Evolutionary conservation across 108 stramenopile genomes (phyloP).

Genomic region (Skeletonema menzelii): DNA sequence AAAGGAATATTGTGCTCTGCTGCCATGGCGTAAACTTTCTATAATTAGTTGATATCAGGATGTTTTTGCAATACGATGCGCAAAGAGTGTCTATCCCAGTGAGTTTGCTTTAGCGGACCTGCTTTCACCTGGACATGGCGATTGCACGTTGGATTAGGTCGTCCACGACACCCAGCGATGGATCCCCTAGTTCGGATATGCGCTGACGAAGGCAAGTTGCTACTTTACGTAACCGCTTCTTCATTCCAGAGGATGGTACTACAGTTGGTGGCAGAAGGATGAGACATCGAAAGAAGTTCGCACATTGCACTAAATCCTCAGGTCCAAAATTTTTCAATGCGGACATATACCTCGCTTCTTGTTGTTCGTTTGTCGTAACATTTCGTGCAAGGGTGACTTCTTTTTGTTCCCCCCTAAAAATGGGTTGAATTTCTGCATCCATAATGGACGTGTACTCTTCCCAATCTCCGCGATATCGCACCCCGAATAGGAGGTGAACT

Average conservation of each 20-base stretch:
- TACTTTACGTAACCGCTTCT: not conserved
- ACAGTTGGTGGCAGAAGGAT: not conserved
- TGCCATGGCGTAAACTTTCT: no score
- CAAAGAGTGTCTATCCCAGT: no score
- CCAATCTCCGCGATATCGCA: constrained; percentile 42
- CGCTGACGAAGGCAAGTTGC: not conserved
- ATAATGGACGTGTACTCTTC: constrained; percentile 25
- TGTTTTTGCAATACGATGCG: no score
- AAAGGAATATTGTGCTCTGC: no score
- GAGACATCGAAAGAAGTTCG: not conserved
- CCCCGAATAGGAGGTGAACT: constrained; percentile 44
- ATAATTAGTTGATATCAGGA: no score
- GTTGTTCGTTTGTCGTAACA: not conserved
- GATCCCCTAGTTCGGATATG: not conserved
- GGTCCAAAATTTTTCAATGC: constrained; percentile 16
- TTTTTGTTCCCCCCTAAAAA: constrained; percentile 30
- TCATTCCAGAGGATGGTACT: not conserved
- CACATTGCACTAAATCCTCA: not conserved
- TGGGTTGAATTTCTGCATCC: constrained; percentile 11
- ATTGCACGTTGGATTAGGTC: not conserved
- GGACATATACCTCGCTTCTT: constrained; percentile 13
- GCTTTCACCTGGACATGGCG: not conserved
- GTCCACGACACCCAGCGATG: not conserved
- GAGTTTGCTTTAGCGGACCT: not conserved
- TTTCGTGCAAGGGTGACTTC: constrained; percentile 16